phyloP scores from a whole-genome alignment of 768 basidiomycete genomes.

The Mycena belliarum region DNA sequence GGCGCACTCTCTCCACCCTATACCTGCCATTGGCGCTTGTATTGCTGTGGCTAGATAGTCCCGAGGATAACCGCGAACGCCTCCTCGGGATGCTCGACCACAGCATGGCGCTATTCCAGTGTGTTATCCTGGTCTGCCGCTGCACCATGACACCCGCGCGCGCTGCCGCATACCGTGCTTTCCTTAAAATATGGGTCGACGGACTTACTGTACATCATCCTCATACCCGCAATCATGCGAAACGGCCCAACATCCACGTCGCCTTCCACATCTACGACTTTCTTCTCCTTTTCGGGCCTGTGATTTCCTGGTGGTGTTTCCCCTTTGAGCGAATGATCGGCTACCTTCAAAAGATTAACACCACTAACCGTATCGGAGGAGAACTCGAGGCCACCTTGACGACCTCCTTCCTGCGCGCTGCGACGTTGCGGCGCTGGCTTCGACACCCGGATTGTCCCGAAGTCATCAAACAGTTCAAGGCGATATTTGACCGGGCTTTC shows the following conservation, averaged over 20 bases:
- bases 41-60: constrained; percentile 24
- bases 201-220: constrained; percentile 27
- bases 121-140: constrained; percentile 25
- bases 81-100: constrained; percentile 26
- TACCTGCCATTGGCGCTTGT: constrained; percentile 30
- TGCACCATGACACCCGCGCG: constrained; percentile 20
- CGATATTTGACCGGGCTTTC: constrained; percentile 14
- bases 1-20: constrained; percentile 23
- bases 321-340: constrained; percentile 41
- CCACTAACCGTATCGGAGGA: constrained; percentile 32
- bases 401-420: constrained; percentile 13
- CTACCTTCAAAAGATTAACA: constrained; percentile 32
- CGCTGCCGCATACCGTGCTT: constrained; percentile 15
- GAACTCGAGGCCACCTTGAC: constrained; percentile 16
- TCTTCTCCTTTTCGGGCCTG: constrained; percentile 36
- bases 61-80: constrained; percentile 4
- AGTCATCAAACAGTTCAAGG: constrained; percentile 19
- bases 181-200: constrained; percentile 28
- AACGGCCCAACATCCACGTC: constrained; percentile 29
- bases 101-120: constrained; percentile 30
- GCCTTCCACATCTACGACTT: constrained; percentile 38
- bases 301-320: constrained; percentile 41
- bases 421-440: constrained; percentile 10
- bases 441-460: constrained; percentile 14
- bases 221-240: constrained; percentile 18